These are phyloP conservation scores for Eleusine coracana DNA, from an alignment of 176 grass and related monocot genomes.

Conservation along the genomic window DNA sequence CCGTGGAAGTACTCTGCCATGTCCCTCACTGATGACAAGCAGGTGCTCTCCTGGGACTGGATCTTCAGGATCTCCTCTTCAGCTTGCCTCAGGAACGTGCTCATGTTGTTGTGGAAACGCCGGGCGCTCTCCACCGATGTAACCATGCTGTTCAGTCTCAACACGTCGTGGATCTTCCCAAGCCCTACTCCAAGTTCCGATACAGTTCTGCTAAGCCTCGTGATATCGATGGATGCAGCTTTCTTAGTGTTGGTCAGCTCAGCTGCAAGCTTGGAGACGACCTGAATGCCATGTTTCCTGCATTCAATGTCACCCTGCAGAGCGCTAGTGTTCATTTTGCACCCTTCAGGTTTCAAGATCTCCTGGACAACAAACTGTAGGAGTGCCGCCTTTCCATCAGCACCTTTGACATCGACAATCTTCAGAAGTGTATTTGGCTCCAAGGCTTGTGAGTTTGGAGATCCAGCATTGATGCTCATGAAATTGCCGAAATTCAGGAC, in stretches of 20 bases:
- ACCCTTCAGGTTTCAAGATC: conserved; percentile 70
- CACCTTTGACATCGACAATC: conserved; percentile 78
- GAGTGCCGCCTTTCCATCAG: conserved; percentile 75
- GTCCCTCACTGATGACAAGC: conserved; percentile 66
- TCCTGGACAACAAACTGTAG: conserved; percentile 77
- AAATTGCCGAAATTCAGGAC: conserved; percentile 77
- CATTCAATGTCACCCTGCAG: conserved; percentile 36
- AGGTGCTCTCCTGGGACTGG: conserved; percentile 71
- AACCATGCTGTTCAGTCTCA: conserved; percentile 55
- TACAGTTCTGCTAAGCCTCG: conserved; percentile 52
- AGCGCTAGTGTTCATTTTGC: not conserved
- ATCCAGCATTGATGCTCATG: conserved; percentile 63
- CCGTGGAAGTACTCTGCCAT: conserved; percentile 74
- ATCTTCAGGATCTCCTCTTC: conserved; percentile 77
- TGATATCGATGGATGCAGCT: conserved; percentile 63
- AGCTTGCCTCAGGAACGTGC: conserved; percentile 66
- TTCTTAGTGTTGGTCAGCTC: conserved; percentile 78
- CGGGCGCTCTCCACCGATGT: conserved; percentile 32
- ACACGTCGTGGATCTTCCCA: conserved; percentile 67
- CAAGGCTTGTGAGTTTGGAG: conserved; percentile 62
- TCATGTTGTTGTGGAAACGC: conserved; percentile 62
- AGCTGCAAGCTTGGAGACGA: conserved; percentile 48
- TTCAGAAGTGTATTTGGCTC: conserved; percentile 90
- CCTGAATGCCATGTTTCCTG: conserved; percentile 64
- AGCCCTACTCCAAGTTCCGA: conserved; percentile 64